These are phyloP conservation scores for Colletotrichum truncatum DNA, from an alignment of 2,329 filamentous ascomycete genomes.

Conservation along the genomic window DNA sequence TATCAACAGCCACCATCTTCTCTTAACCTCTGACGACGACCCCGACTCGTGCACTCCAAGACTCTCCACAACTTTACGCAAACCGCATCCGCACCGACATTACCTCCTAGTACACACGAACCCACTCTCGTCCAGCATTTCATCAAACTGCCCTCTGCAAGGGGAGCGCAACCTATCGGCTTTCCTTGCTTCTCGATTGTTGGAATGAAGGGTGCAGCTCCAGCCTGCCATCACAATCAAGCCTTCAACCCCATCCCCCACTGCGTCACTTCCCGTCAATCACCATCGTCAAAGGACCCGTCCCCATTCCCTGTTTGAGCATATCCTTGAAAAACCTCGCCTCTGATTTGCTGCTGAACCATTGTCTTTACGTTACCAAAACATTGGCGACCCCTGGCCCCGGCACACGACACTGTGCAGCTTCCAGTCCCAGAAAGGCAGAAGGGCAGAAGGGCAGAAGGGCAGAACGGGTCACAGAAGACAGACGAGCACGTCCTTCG, in stretches of 20 bases:
- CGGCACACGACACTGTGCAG: conserved; percentile 22
- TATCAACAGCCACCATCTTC: conserved; percentile 1
- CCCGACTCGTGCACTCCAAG: conserved; percentile 19
- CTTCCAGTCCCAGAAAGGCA: conserved; percentile 10
- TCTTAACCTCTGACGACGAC: conserved; percentile 24
- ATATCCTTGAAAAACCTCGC: conserved; percentile 11
- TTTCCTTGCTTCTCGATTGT: conserved; percentile 1
- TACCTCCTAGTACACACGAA: neutral
- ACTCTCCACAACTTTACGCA: conserved; percentile 27
- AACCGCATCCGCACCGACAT: conserved; percentile 16
- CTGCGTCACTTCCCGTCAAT: conserved; percentile 24
- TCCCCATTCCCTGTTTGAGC: conserved; percentile 14
- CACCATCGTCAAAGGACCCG: conserved; percentile 6
- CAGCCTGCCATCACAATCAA: conserved; percentile 12
- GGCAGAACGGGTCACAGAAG: conserved; percentile 8
- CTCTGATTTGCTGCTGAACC: conserved; percentile 23
- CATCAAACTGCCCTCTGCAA: conserved; percentile 1
- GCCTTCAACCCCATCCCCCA: conserved; percentile 3
- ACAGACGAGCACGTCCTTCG: conserved; percentile 29
- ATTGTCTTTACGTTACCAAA: conserved; percentile 30
- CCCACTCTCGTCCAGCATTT: neutral
- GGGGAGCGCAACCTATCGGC: neutral
- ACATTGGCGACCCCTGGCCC: conserved; percentile 21
- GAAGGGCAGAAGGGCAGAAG: conserved; percentile 2
- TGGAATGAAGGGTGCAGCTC: conserved; percentile 7